Evolutionary conservation across 2,329 filamentous ascomycete genomes (phyloP), one percentile per base, ranked within the genome.

Genomic region (Dactylellina sp.): DNA sequence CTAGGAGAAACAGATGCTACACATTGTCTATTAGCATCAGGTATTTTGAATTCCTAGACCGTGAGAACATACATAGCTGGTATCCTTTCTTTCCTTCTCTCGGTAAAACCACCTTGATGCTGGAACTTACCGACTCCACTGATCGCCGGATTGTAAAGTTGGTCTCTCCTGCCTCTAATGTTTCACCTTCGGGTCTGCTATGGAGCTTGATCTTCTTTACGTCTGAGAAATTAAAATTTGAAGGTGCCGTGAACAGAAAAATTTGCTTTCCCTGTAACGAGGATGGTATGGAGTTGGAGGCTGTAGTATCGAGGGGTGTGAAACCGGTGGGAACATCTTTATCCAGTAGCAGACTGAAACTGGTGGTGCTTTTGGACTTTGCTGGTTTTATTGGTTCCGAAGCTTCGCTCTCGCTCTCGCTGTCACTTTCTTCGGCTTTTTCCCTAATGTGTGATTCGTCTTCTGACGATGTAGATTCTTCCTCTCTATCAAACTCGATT

Each of bases 31-130:
- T 14, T 49, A 72, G 40, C 53, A 50, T 40, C 32, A 40, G 35
- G 25, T 2, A 35, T 46, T 32, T 12, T 46, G 2, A 35, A n/a
- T 32, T 39, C n/a, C 20, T 46, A 37, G 3, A 9, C 9, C 22
- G 44, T 20, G 18, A 14, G 7, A 28, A 75, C 61, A 47, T 74
- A 78, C 77, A 63, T 52, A 76, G 40, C 24, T 72, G 49, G 25
- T 78, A 78, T 4, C 75, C 68, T 24, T 77, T 76, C 49, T 71
- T 74, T 9, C 75, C 75, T 35, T 77, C 71, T 24, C 57, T 60
- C 18, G 70, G 70, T 6, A 74, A 18, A 14, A 59, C 39, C 16
- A 74, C 47, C 22, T 66, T 74, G 55, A 74, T 74, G 25, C 70
- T 66, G 11, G 70, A 74, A 16, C 61, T 74, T 18, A 40, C 70